Evolutionary conservation across 2,329 filamentous ascomycete species (phyloP).

Genomic region (Penicillium sp.): DNA sequence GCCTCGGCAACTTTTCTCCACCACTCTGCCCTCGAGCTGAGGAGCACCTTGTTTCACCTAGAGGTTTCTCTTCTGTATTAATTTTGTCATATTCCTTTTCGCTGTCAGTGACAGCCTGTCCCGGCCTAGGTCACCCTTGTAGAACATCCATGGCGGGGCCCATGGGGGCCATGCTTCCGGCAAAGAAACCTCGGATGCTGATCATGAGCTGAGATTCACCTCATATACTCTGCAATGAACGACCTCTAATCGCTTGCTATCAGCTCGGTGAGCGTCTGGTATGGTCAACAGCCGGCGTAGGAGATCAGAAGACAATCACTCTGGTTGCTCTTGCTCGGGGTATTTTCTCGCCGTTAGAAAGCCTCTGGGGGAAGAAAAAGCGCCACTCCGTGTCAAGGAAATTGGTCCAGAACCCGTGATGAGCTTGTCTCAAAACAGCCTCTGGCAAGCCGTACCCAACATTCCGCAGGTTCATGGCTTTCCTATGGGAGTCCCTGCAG

Average conservation of each 20-base stretch:
- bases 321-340: conserved; percentile 7
- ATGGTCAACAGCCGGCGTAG: not conserved
- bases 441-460: no score
- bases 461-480: not conserved
- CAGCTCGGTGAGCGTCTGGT: conserved; percentile 3
- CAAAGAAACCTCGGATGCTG: conserved; percentile 13
- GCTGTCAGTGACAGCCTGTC: not conserved
- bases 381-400: not conserved
- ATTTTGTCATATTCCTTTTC: not conserved
- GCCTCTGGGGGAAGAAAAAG: not conserved
- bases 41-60: conserved; percentile 1
- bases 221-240: conserved; percentile 11
- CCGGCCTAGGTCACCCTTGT: conserved; percentile 1
- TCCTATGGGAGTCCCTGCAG: conserved; percentile 23
- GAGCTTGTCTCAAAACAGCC: conserved; percentile 10
- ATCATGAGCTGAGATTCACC: not conserved
- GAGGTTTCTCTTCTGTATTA: not conserved
- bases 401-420: not conserved
- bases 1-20: conserved; percentile 18
- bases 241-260: not conserved
- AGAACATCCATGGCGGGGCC: conserved; percentile 5
- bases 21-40: not conserved
- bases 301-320: conserved; percentile 9
- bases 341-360: conserved; percentile 13
- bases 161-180: not conserved